These are phyloP conservation scores for Mallotus japonicus DNA, from an alignment of 441 rosid species.

Conservation along the genomic window DNA sequence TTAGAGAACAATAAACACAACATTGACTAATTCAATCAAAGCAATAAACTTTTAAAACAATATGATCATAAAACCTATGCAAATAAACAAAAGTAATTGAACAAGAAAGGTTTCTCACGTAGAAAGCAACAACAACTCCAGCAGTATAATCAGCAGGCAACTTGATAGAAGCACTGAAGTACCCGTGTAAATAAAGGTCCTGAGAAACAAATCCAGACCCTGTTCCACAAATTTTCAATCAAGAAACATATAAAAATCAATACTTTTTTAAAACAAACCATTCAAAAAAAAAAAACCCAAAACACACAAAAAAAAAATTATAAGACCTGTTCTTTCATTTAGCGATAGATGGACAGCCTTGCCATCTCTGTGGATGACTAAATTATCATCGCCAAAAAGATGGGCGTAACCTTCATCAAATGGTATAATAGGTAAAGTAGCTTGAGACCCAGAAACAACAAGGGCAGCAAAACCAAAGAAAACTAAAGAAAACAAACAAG, in stretches of 20 bases:
- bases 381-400: constrained; percentile 85
- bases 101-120: constrained; percentile 49
- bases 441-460: constrained; percentile 54
- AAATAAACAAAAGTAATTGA: neutral
- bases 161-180: constrained; percentile 94
- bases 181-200: constrained; percentile 90
- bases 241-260: neutral
- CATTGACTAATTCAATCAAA: constrained; percentile 5
- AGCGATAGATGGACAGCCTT: constrained; percentile 77
- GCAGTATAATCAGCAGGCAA: constrained; percentile 98
- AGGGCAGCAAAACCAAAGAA: constrained; percentile 35
- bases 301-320: neutral
- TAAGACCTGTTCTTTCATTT: constrained; percentile 79
- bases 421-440: constrained; percentile 47
- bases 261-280: neutral
- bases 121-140: constrained; percentile 97
- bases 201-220: constrained; percentile 98
- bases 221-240: constrained; percentile 30
- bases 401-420: constrained; percentile 93
- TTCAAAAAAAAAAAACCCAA: neutral
- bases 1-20: neutral
- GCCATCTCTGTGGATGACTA: constrained; percentile 74
- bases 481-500: constrained; percentile 22
- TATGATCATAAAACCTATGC: neutral
- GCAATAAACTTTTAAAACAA: neutral